Evolutionary conservation across 2,329 filamentous ascomycete genomes (phyloP), one percentile per base, ranked within the genome.

Genomic region (Fusarium continuum): DNA sequence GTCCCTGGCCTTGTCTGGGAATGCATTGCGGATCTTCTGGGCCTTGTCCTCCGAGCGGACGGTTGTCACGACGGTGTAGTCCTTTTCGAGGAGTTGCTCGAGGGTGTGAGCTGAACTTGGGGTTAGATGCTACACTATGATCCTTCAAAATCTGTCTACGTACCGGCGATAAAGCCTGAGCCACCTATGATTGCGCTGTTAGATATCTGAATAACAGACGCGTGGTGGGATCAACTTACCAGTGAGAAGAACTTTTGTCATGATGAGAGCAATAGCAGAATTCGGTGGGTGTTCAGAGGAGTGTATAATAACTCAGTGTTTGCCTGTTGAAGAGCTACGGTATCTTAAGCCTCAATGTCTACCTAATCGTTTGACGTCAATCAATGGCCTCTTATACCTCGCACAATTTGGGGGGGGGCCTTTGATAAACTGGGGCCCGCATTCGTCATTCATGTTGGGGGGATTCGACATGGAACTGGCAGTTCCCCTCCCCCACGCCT

Each of bases 1-100:
- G 55, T 69, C 70, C 56, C 79, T 72, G 17, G 74, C 72, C 3
- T 81, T 76, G 70, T 59, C 55, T 7, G 55, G 57, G 40, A 85
- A 79, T 9, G 83, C 80, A 46, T 77, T 75, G 40, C 80, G 79
- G 60, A 87, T 82, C 65, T 78, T 79, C 38, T 77, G 65, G 16
- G 84, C 84, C 70, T 87, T 86, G 40, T 79, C 77, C 61, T 85
- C 78, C 39, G 78, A 80, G 39, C 84, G 81, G 48, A 86, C 83
- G 1, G 84, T 87, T 31, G 83, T 85, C 58, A 86, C 76, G 39
- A 86, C 83, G 19, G 76, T 74, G 73, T 86, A 78, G 52, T 80
- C 80, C 60, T 78, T 73, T 63, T 79, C 71, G 43, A 86, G 77
- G 22, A 87, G 82, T 60, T 82, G 78, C 45, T 85, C 79, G 35